Percentiles rank a stretch among this genome's conserved stretches.
Evolutionary conservation across 2,329 filamentous ascomycete species (phyloP).

Genomic region (Fusarium tupiense): DNA sequence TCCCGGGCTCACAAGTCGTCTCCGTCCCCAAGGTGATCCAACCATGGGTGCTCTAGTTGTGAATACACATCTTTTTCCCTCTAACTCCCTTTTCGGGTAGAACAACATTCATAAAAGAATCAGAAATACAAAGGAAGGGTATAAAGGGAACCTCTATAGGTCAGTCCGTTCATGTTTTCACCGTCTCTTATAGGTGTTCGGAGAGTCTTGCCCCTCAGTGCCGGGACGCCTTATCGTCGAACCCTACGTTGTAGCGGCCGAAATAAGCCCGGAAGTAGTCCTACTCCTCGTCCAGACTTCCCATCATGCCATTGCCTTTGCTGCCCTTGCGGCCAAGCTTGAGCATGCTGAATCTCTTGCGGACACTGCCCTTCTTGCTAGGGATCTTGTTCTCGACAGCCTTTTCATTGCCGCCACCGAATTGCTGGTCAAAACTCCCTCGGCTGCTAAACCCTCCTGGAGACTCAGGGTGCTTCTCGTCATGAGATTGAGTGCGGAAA

Average conservation of each 20-base stretch:
- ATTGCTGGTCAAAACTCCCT: slow-evolving; percentile 45
- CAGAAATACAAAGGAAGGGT: slow-evolving; percentile 17
- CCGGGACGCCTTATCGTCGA: slow-evolving; percentile 26
- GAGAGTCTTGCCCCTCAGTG: slow-evolving; percentile 10
- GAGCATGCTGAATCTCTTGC: slow-evolving; percentile 81
- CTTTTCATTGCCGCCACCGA: slow-evolving; percentile 39
- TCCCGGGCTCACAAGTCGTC: not conserved
- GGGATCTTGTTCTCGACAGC: slow-evolving; percentile 47
- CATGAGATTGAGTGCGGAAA: slow-evolving; percentile 54
- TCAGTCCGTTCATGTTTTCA: slow-evolving; percentile 13
- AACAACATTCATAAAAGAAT: slow-evolving; percentile 10
- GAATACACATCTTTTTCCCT: slow-evolving; percentile 10
- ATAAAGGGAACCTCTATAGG: not conserved
- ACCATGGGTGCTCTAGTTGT: slow-evolving; percentile 22
- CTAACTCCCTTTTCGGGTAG: not conserved
- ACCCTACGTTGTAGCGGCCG: slow-evolving; percentile 39
- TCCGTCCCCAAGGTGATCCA: slow-evolving; percentile 17
- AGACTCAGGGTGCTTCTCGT: slow-evolving; percentile 41
- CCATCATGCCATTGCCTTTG: slow-evolving; percentile 63
- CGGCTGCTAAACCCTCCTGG: slow-evolving; percentile 40
- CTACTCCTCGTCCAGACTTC: slow-evolving; percentile 66
- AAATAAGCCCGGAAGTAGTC: slow-evolving; percentile 47
- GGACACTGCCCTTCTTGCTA: slow-evolving; percentile 70
- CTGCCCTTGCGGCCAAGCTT: slow-evolving; percentile 77
- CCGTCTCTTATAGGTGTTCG: slow-evolving; percentile 12